Conservation (phyloP, 768 basidiomycete species). For the Boletus vermiculosoides region DNA sequence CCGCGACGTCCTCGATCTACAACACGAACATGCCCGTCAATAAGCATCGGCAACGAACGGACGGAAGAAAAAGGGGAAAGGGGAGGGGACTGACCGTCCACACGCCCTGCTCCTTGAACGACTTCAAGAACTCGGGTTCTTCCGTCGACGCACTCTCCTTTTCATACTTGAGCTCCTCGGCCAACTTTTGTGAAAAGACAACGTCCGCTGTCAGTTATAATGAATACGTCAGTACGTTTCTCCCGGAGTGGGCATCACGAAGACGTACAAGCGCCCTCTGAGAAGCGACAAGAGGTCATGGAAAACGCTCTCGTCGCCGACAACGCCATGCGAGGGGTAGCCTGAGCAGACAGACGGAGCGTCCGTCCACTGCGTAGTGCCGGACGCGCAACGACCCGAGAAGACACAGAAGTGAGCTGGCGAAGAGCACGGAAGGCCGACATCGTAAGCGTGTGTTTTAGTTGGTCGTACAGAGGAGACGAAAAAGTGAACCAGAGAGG, state of each 20-base stretch:
- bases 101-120: slow-evolving; percentile 68
- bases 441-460: slow-evolving; percentile 39
- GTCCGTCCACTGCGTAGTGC: slow-evolving; percentile 25
- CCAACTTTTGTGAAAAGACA: slow-evolving; percentile 67
- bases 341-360: slow-evolving; percentile 12
- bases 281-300: slow-evolving; percentile 37
- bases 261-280: slow-evolving; percentile 45
- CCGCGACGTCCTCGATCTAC: slow-evolving; percentile 67
- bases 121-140: slow-evolving; percentile 74
- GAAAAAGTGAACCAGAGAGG: neutral
- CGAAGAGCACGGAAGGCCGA: slow-evolving; percentile 63
- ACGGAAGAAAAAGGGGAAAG: too few relatives aligned
- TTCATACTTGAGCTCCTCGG: slow-evolving; percentile 87
- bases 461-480: neutral
- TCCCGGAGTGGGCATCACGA: too few relatives aligned
- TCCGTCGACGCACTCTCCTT: slow-evolving; percentile 47
- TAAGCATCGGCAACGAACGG: neutral
- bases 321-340: slow-evolving; percentile 15
- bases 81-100: slow-evolving; percentile 59
- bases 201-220: slow-evolving; percentile 56
- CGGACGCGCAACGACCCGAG: slow-evolving; percentile 34
- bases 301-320: slow-evolving; percentile 42
- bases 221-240: neutral
- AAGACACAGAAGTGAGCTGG: slow-evolving; percentile 48
- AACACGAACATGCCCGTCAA: neutral